Conservation (phyloP, 495 filamentous ascomycete species). For the Pseudevernia furfuracea region DNA sequence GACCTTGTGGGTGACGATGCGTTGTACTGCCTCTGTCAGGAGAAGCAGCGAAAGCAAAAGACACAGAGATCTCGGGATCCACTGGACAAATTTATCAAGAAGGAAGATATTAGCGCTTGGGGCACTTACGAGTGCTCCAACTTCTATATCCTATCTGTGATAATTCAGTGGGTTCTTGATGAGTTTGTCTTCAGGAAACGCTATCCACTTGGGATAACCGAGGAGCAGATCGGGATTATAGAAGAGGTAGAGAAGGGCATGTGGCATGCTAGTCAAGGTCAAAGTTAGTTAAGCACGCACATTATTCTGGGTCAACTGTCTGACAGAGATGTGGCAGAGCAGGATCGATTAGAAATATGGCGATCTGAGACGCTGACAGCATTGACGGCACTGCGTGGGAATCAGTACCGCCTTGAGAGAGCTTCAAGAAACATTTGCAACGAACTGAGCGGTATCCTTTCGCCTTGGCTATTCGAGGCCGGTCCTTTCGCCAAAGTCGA, state of each 20-base stretch:
- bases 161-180: neutral
- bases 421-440: neutral
- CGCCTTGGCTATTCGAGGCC: neutral
- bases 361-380: slow-evolving; percentile 5
- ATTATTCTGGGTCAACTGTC: neutral
- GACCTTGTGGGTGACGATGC: slow-evolving; percentile 2
- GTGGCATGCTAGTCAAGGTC: neutral
- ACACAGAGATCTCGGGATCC: neutral
- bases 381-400: neutral
- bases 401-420: neutral
- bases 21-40: neutral
- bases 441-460: neutral
- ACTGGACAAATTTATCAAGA: neutral
- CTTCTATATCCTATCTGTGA: slow-evolving; percentile 9
- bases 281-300: neutral
- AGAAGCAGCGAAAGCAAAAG: neutral
- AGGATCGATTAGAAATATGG: neutral
- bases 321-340: neutral
- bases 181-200: neutral
- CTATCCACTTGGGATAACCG: neutral
- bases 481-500: neutral
- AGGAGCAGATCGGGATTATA: neutral
- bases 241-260: neutral
- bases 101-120: neutral
- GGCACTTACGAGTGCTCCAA: neutral